Evolutionary conservation across 2,329 filamentous ascomycete species (phyloP), one percentile per base, ranked within the genome.

Genomic region (Polytolypa hystricis): DNA sequence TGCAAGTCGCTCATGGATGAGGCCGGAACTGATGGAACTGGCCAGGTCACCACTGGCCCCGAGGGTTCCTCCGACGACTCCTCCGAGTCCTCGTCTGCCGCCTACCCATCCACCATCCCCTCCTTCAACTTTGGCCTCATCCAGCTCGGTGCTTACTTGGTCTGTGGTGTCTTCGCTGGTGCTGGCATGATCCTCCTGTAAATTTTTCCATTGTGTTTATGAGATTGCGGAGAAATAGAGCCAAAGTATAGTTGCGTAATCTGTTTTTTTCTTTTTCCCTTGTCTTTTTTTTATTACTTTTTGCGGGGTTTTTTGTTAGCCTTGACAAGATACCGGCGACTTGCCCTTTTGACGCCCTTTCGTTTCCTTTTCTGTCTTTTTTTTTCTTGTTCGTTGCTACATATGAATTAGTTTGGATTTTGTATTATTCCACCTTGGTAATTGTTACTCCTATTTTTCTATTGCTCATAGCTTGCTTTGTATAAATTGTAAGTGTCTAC

Each of bases 181-280:
- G 54, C 54, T 35, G 62, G 61, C 39, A 67, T 69, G 64, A 55
- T 69, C 43, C 45, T 67, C 47, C 52, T 69, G 53, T 69, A 66
- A 52, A 38, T n/a, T n/a, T n/a, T n/a, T n/a, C n/a, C n/a, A n/a
- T n/a, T n/a, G n/a, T n/a, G n/a, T n/a, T n/a, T n/a, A n/a, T n/a
- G n/a, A n/a, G n/a, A n/a, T n/a, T n/a, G n/a, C n/a, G n/a, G n/a
- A n/a, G n/a, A n/a, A n/a, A n/a, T n/a, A n/a, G n/a, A n/a, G n/a
- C n/a, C n/a, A n/a, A n/a, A n/a, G n/a, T n/a, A n/a, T n/a, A n/a
- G n/a, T n/a, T n/a, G n/a, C n/a, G n/a, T n/a, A n/a, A n/a, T n/a
- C n/a, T 34, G 10, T n/a, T 4, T 18, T 9, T 12, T 33, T 12
- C 16, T 6, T 11, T 9, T 21, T 21, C 4, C 6, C 10, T 4